A percentile compares a stretch with the other conserved stretches of the same genome.
These are phyloP conservation scores for Spergularia azorica DNA, from an alignment of 179 eudicot genomes.

Conservation along the genomic window DNA sequence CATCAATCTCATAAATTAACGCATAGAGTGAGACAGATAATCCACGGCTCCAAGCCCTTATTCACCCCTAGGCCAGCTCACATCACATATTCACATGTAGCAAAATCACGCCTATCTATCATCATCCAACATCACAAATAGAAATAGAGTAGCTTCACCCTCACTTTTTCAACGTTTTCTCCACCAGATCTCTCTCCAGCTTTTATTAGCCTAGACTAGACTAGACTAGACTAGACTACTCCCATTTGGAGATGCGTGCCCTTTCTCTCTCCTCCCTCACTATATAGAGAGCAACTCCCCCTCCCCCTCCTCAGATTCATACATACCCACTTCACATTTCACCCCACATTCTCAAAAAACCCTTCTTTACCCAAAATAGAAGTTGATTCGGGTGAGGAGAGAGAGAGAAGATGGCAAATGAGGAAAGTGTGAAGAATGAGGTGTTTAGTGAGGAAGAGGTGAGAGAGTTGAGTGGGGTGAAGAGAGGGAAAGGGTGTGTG, in stretches of 20 bases:
- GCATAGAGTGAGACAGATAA: no score
- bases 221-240: no score
- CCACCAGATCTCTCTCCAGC: slow-evolving; percentile 46
- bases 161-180: slow-evolving; percentile 40
- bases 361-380: not conserved
- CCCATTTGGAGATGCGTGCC: slow-evolving; percentile 41
- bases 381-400: not conserved
- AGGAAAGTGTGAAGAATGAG: slow-evolving; percentile 27
- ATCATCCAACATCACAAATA: no score
- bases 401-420: slow-evolving; percentile 23
- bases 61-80: no score
- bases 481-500: slow-evolving; percentile 40
- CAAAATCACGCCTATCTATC: no score
- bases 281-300: slow-evolving; percentile 11
- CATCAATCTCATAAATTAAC: no score
- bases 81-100: no score
- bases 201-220: not conserved
- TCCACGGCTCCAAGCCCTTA: no score
- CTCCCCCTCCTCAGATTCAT: slow-evolving; percentile 4
- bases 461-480: slow-evolving; percentile 57
- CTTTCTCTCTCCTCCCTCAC: slow-evolving; percentile 13
- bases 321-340: not conserved
- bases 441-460: slow-evolving; percentile 64
- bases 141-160: not conserved
- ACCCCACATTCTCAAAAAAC: not conserved